A percentile compares a stretch with the other conserved stretches of the same genome.
Conservation (phyloP, 495 filamentous ascomycete genomes). For the Xylaria intraflava region DNA sequence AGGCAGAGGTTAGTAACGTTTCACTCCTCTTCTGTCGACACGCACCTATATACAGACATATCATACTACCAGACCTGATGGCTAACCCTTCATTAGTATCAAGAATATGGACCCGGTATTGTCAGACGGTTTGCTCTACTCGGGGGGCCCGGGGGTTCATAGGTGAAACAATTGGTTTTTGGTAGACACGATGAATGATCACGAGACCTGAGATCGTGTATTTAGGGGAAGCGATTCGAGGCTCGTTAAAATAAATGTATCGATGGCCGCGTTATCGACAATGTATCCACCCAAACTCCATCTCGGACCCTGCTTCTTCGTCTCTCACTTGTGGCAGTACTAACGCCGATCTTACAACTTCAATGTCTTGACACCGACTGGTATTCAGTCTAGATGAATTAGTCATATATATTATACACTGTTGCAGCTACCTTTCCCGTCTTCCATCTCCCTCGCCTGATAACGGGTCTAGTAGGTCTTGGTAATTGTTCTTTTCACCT, state of each 20-base stretch:
- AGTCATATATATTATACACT: neutral
- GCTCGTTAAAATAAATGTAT: neutral
- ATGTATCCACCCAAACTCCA: neutral
- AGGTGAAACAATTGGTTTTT: constrained; percentile 8
- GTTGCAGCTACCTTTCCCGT: neutral
- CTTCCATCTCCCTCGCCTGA: neutral
- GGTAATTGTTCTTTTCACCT: no score
- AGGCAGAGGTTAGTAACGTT: constrained; percentile 57
- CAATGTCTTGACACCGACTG: neutral
- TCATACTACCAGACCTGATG: neutral
- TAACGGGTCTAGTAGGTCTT: no score
- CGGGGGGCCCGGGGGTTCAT: constrained; percentile 76
- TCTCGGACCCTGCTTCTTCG: neutral
- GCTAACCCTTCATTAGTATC: constrained; percentile 52
- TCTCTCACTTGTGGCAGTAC: neutral
- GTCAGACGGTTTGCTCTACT: constrained; percentile 91
- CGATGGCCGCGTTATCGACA: neutral
- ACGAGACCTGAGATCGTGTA: neutral
- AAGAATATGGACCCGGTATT: constrained; percentile 91
- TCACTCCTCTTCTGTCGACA: neutral
- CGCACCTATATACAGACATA: neutral
- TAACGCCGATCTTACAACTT: neutral
- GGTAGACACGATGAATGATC: neutral
- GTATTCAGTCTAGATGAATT: neutral
- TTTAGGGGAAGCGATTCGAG: neutral